Base-by-base conservation (phyloP, 176 grass and related monocot species). In the Microstegium vimineum region DNA sequence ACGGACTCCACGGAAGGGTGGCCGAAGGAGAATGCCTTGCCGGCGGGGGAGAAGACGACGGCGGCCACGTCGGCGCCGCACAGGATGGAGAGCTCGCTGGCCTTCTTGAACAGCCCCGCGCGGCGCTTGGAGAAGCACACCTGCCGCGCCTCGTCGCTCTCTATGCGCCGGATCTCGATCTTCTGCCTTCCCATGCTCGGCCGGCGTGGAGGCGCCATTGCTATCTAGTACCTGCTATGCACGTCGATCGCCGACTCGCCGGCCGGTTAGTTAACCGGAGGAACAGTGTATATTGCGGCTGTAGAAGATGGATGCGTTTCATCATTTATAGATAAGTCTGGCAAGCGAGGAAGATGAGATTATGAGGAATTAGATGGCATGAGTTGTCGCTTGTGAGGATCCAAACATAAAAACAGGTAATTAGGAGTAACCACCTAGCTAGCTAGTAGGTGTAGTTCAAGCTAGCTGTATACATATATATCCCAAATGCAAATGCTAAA, bases 101-200 rank as follows among this genome's bases (percentile, higher is more conserved):
- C 90, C 71, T 91, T 91, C 62, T 83, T 91, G 90, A 91, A 91
- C 4, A 88, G 81, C 25, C 90, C 81, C 3, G 73, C 86, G 26
- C 89, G 75, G 0, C 85, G 89, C 68, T 91, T 91, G 31, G 85
- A 87, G 81, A 91, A 91, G 72, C 85, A 88, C 68, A 91, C 90
- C 62, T 91, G 85, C 11, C 90, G 86, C 26, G 86, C 86, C 65
- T 88, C 85, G 52, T 85, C 81, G 35, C 72, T 85, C 77, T 91
- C 82, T 16, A 91, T 85, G 62, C 75, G 86, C 27, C 87, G 73
- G 34, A 91, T 91, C 77, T 85, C 90, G 33, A 91, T 88, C 72
- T 91, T 91, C 69, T 71, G 78, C 32, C 90, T 82, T 71, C 90
- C 90, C 69, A 47, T 71, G 63, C 81, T 88, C 52, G 62, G 43